Evolutionary conservation across 2,329 filamentous ascomycete species (phyloP), one percentile per base, ranked within the genome.

Genomic region (Aspergillus floridensis): DNA sequence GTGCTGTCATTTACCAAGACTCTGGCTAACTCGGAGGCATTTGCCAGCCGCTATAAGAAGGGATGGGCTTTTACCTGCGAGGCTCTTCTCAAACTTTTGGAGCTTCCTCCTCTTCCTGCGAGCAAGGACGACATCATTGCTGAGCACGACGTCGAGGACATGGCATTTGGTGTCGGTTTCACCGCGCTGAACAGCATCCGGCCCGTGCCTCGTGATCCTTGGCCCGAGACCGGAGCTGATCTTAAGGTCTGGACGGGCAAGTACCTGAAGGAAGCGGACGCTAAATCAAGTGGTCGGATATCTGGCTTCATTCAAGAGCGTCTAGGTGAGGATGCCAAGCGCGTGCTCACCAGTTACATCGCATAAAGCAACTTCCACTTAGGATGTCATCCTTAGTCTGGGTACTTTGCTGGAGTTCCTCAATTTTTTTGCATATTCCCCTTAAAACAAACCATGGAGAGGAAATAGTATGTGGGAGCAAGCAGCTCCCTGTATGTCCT

Each of bases 1-100:
- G 93, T 97, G 21, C 86, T 99, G 35, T 96, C 93, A 1, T 88
- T 97, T 65, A 93, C 93, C 38, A 97, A 96, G 79, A 96, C 92
- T 1, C 81, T 98, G 24, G 90, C 91, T 65, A 90, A 96, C 75
- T 96, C 91, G 7, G 82, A 88, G 66, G 87, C 90, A 0, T 98
- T 99, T 70, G 89, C 90, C 0, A 83, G 88, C 58, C 87, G 88
- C 61, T 95, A 93, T 72, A 84, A 88, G 69, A 93, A 95, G 77
- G 93, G 95, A 48, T 99, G 96, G 95, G 87, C 84, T 4, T 89
- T 91, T 73, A 97, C 92, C 3, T 95, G 91, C 72, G 90, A 93
- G 72, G 88, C 90, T n/a, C 82, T 99, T 60, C 84, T 99, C 47
- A 92, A 93, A 68, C 83, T 98, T 14, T 83, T 99, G 7, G 89